Evolutionary conservation across 2,329 filamentous ascomycete genomes (phyloP).

Genomic region (Myriosclerotinia duriaeana): DNA sequence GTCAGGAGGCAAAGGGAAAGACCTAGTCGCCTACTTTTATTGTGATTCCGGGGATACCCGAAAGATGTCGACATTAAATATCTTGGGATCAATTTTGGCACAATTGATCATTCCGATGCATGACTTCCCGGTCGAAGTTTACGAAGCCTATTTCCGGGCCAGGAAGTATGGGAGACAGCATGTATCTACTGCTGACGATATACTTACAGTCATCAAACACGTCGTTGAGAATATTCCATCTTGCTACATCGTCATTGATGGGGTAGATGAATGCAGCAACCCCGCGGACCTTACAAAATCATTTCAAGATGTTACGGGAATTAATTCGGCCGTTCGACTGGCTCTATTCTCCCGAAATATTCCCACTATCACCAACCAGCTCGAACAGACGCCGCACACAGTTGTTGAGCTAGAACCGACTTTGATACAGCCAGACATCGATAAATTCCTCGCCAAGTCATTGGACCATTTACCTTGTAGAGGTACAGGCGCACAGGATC

Average conservation of each 20-base stretch:
- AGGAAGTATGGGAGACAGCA: constrained; percentile 22
- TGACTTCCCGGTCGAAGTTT: background rate
- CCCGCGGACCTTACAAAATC: background rate
- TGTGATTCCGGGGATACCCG: constrained; percentile 11
- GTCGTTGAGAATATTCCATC: background rate
- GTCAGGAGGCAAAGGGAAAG: background rate
- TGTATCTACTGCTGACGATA: constrained; percentile 13
- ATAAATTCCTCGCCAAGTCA: constrained; percentile 13
- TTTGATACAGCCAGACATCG: constrained; percentile 18
- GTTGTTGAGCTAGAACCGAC: constrained; percentile 4
- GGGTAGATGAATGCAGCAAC: constrained; percentile 19
- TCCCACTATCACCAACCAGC: background rate
- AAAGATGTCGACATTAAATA: constrained; percentile 11
- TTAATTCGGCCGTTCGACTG: background rate
- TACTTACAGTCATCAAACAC: background rate
- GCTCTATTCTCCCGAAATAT: constrained; percentile 18
- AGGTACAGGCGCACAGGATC: constrained; percentile 6
- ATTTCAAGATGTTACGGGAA: background rate
- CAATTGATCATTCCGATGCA: constrained; percentile 10
- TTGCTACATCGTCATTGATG: constrained; percentile 18
- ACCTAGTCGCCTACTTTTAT: constrained; percentile 16
- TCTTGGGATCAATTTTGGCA: constrained; percentile 19
- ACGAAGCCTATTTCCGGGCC: constrained; percentile 9
- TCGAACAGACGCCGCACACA: background rate
- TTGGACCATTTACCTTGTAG: constrained; percentile 1